Base-by-base conservation (phyloP, 1,139 yeast genomes). In the Yamadazyma diospyri region DNA sequence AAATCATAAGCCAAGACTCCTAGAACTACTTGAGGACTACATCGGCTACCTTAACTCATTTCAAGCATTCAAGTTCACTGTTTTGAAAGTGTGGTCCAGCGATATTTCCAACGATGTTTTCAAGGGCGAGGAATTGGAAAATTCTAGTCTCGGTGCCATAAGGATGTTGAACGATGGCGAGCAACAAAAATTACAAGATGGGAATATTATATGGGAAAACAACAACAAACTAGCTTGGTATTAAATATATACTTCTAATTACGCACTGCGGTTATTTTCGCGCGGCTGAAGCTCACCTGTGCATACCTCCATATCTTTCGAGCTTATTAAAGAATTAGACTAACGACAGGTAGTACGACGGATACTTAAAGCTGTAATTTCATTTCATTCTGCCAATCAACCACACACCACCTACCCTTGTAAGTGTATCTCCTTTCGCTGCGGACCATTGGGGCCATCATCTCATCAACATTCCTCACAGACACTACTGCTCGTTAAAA, bases 211-310 rank as follows among this genome's bases (percentile, higher is more conserved):
- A 14, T 69, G 76, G 76, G 74, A 61, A 40, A 61, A 60, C 27
- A 70, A 70, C 42, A 63, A 55, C 32, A 69, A 69, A 45, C 45
- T 70, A 31, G 62, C 71, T 3, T 69, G 76, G 76, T 69, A 66
- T 39, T 69, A 47, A 43, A 6, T 9, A 5, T 19, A n/a, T n/a
- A n/a, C n/a, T n/a, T n/a, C n/a, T n/a, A n/a, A n/a, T n/a, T n/a
- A n/a, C n/a, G n/a, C n/a, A n/a, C n/a, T n/a, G n/a, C n/a, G n/a
- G n/a, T n/a, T n/a, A 10, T 10, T 19, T 19, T 19, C 10, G 23
- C 12, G 23, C 23, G 23, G 23, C 23, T 19, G 21, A 19, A 19
- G 21, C 7, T 19, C n/a, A n/a, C n/a, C n/a, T n/a, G n/a, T n/a
- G n/a, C n/a, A n/a, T n/a, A n/a, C n/a, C n/a, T n/a, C n/a, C n/a